Evolutionary conservation across 345 rosid species (phyloP).

Genomic region (Brassica juncea): DNA sequence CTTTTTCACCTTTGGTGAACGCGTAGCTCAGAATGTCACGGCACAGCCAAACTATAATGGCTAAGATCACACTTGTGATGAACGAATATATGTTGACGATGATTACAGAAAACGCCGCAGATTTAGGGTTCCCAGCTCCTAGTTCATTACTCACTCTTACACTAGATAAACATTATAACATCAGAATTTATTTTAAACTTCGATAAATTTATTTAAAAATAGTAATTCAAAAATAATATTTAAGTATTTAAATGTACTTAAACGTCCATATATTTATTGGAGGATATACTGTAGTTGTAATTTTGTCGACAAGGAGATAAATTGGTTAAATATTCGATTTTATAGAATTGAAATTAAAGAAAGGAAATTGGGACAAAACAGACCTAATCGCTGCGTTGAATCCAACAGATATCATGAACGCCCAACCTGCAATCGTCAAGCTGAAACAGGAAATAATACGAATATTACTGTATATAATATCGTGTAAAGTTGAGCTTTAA

Average conservation of each 20-base stretch:
- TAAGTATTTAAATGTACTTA: not conserved
- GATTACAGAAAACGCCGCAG: constrained; percentile 64
- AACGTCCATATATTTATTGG: not conserved
- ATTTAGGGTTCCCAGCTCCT: constrained; percentile 72
- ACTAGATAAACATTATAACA: constrained; percentile 37
- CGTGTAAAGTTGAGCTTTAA: too few relatives aligned
- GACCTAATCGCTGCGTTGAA: constrained; percentile 69
- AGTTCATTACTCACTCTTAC: constrained; percentile 87
- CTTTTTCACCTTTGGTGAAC: constrained; percentile 63
- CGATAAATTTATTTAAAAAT: not conserved
- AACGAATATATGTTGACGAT: constrained; percentile 51
- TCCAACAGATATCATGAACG: constrained; percentile 64
- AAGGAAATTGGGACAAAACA: not conserved
- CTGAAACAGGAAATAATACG: constrained; percentile 33
- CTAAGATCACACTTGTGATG: constrained; percentile 45
- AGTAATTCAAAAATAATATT: not conserved
- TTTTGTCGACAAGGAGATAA: not conserved
- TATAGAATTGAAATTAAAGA: not conserved
- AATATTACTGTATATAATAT: not conserved
- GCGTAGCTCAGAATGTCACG: constrained; percentile 57
- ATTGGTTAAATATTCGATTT: not conserved
- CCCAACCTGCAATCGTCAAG: constrained; percentile 56
- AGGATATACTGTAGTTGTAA: not conserved
- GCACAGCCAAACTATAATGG: constrained; percentile 34
- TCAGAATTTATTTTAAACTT: not conserved